phyloP scores from a whole-genome alignment of 2,329 filamentous ascomycete genomes.

The Calonectria leucothoes region DNA sequence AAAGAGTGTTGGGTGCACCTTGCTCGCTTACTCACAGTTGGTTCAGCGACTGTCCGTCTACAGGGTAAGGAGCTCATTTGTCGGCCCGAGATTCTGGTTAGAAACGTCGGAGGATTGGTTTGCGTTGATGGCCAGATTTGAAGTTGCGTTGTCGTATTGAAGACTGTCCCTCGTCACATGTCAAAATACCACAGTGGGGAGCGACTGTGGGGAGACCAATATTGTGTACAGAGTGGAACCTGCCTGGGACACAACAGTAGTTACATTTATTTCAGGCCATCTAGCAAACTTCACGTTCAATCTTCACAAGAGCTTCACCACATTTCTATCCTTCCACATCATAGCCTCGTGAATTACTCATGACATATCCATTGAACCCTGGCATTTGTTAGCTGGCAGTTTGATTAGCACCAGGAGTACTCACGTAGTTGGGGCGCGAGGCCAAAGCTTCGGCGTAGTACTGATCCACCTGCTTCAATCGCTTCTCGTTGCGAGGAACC shows the following conservation, averaged over 20 bases:
- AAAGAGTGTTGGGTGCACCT: no score
- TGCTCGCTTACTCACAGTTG: no score
- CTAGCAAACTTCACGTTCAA: neutral
- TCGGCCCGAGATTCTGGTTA: no score
- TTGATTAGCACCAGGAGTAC: fast-evolving
- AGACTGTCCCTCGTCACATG: no score
- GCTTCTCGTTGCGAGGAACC: neutral
- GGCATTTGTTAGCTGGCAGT: neutral
- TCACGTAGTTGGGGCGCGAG: neutral
- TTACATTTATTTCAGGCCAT: no score
- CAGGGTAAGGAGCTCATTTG: no score
- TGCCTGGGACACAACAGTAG: no score
- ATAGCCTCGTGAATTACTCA: neutral
- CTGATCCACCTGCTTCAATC: neutral
- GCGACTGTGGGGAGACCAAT: neutral
- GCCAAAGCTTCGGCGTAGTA: neutral
- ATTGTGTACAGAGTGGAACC: neutral
- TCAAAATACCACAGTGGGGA: no score
- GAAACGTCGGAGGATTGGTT: no score
- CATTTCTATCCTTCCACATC: neutral
- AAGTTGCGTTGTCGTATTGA: no score
- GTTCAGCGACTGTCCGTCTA: no score
- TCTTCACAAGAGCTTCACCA: neutral
- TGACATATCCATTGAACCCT: neutral
- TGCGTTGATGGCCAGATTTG: no score